Conservation (phyloP, 2,329 filamentous ascomycete genomes). For the Paracoccidioides lutzii region DNA sequence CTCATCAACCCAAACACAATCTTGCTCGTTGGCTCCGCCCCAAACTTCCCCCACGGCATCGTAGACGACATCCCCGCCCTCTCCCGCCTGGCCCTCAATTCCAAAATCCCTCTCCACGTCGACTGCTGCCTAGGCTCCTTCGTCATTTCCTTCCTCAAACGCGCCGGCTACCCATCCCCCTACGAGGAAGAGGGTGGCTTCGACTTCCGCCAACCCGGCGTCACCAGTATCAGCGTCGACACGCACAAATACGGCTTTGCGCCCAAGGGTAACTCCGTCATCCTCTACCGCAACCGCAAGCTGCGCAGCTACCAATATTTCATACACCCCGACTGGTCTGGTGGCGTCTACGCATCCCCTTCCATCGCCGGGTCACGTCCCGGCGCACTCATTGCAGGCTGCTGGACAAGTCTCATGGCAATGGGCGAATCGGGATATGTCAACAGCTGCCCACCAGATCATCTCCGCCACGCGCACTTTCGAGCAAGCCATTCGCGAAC, state of each 20-base stretch:
- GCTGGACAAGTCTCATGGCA: slow-evolving; percentile 85
- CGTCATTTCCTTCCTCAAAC: slow-evolving; percentile 79
- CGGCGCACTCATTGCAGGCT: slow-evolving; percentile 86
- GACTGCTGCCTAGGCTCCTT: slow-evolving; percentile 97
- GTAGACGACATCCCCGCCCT: slow-evolving; percentile 86
- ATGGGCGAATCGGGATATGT: slow-evolving; percentile 83
- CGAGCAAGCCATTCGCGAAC: slow-evolving; percentile 56
- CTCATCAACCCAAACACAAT: slow-evolving; percentile 91
- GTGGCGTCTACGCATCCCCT: slow-evolving; percentile 89
- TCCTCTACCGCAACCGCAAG: slow-evolving; percentile 71
- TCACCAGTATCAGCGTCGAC: slow-evolving; percentile 90
- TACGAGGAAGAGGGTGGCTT: slow-evolving; percentile 62
- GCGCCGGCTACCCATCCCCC: slow-evolving; percentile 62
- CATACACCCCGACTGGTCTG: slow-evolving; percentile 85
- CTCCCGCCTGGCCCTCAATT: slow-evolving; percentile 66
- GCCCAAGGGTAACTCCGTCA: slow-evolving; percentile 89
- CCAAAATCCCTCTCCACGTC: slow-evolving; percentile 79
- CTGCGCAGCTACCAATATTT: slow-evolving; percentile 92
- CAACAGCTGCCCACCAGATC: slow-evolving; percentile 69
- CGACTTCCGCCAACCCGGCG: slow-evolving; percentile 86
- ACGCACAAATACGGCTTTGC: slow-evolving; percentile 99
- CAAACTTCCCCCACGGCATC: slow-evolving; percentile 96
- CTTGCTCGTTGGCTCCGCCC: slow-evolving; percentile 82
- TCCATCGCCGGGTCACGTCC: slow-evolving; percentile 84
- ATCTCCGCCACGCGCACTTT: slow-evolving; percentile 79